A percentile compares a stretch with the other conserved stretches of the same genome.
These are phyloP conservation scores for Apophysomyces ossiformis DNA, from an alignment of 371 early-diverging fungal genomes.

Conservation along the genomic window DNA sequence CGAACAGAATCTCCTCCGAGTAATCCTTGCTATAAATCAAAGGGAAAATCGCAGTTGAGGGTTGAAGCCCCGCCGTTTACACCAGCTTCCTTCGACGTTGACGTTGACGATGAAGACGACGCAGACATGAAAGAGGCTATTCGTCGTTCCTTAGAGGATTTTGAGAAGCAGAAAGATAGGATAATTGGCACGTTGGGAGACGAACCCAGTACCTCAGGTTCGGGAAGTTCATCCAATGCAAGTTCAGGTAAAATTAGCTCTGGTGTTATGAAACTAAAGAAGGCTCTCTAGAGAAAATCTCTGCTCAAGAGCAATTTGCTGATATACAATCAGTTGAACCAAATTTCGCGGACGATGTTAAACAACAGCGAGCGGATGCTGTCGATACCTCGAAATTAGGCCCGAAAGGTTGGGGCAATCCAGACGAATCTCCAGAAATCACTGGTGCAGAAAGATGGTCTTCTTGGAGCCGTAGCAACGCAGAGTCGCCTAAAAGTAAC, in stretches of 20 bases:
- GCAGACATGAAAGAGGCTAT: conserved; percentile 33
- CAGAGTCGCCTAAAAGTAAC: no score
- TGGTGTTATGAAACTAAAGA: neutral
- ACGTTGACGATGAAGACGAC: neutral
- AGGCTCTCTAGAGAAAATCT: neutral
- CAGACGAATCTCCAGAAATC: neutral
- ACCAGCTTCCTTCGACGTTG: no score
- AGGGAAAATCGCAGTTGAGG: neutral
- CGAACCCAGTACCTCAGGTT: neutral
- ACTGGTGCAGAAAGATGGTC: no score
- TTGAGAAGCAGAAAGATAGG: conserved; percentile 10
- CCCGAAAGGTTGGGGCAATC: neutral
- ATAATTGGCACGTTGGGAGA: conserved; percentile 9
- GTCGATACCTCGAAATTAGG: neutral
- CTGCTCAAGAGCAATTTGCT: neutral
- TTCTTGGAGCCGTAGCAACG: no score
- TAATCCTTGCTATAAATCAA: conserved; percentile 1
- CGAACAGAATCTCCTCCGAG: no score
- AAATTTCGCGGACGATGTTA: conserved; percentile 19
- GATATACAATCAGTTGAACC: neutral
- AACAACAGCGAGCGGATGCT: neutral
- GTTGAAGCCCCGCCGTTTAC: neutral
- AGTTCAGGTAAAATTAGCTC: neutral
- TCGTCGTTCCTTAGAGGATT: conserved; percentile 18
- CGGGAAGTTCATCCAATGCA: neutral